phyloP scores from a whole-genome alignment of 1,139 yeast genomes.

The Sugiyamaella novakii region DNA sequence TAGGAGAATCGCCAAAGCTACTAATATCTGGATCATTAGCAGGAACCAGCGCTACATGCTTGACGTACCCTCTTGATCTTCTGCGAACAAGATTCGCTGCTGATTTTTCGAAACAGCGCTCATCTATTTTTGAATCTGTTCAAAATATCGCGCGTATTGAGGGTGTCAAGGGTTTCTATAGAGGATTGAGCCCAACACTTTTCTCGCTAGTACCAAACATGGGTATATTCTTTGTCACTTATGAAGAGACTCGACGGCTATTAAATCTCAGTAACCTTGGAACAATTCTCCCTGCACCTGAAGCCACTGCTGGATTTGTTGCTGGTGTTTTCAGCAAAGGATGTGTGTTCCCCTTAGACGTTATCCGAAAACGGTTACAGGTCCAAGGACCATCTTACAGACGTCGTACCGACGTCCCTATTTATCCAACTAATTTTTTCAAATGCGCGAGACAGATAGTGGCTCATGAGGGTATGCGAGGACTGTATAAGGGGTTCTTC shows the following conservation, averaged over 20 bases:
- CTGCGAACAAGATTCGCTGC: conserved; percentile 78
- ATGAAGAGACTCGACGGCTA: conserved; percentile 45
- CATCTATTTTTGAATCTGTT: conserved; percentile 50
- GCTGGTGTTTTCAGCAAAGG: conserved; percentile 81
- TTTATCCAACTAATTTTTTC: conserved; percentile 23
- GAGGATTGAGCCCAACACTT: conserved; percentile 66
- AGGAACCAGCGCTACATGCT: conserved; percentile 70
- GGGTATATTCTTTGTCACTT: conserved; percentile 69
- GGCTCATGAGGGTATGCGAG: conserved; percentile 58
- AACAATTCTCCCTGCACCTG: conserved; percentile 44
- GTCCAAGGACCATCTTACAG: conserved; percentile 49
- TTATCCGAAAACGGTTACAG: conserved; percentile 77
- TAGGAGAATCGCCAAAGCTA: conserved; percentile 51
- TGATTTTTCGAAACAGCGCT: conserved; percentile 13
- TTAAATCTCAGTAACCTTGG: conserved; percentile 18
- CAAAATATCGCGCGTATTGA: conserved; percentile 49
- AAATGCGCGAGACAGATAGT: conserved; percentile 47
- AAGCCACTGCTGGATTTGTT: conserved; percentile 67
- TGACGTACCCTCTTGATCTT: conserved; percentile 87
- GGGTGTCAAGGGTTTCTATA: conserved; percentile 60
- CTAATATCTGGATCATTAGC: conserved; percentile 74
- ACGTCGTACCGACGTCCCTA: conserved; percentile 21
- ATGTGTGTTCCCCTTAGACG: conserved; percentile 80
- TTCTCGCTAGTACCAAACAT: conserved; percentile 65
- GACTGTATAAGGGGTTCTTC: conserved; percentile 73